phyloP scores from a whole-genome alignment of 495 filamentous ascomycete genomes.

The Cryomyces minteri region DNA sequence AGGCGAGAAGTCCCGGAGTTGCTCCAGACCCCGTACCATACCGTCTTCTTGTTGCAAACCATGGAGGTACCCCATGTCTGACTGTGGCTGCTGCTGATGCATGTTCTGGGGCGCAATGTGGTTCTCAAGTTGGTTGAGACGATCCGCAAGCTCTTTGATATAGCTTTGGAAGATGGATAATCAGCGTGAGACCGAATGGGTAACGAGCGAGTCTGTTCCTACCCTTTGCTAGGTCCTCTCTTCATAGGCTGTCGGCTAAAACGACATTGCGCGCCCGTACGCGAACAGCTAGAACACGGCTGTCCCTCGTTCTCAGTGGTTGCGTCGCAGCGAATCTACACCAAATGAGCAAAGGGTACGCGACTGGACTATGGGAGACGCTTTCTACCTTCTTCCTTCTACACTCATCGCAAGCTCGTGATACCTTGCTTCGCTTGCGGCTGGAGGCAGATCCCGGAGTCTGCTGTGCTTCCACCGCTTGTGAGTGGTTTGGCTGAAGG shows the following conservation, averaged over 20 bases:
- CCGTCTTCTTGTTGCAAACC: background rate
- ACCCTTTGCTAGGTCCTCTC: slow-evolving; percentile 90
- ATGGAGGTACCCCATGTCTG: background rate
- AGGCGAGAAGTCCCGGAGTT: background rate
- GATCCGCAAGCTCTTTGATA: slow-evolving; percentile 88
- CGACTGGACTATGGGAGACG: background rate
- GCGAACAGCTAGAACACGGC: slow-evolving; percentile 72
- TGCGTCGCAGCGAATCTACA: slow-evolving; percentile 80
- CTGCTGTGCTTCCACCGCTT: slow-evolving; percentile 4
- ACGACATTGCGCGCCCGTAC: slow-evolving; percentile 57
- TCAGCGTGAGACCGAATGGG: background rate
- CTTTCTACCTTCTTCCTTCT: slow-evolving; percentile 65
- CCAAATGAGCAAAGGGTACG: background rate
- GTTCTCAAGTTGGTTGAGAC: slow-evolving; percentile 67
- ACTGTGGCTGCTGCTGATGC: background rate
- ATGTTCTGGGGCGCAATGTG: slow-evolving; percentile 9
- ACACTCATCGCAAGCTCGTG: slow-evolving; percentile 88
- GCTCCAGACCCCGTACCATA: background rate
- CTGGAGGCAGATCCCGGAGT: background rate
- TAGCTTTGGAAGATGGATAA: slow-evolving; percentile 33
- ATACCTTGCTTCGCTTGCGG: slow-evolving; percentile 76
- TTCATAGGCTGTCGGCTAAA: slow-evolving; percentile 93
- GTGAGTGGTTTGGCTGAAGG: slow-evolving; percentile 7
- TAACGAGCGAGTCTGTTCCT: slow-evolving; percentile 10
- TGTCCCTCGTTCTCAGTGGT: slow-evolving; percentile 59